Base-by-base conservation (phyloP, 306 rosid genomes). In the Calophaca sinica region DNA sequence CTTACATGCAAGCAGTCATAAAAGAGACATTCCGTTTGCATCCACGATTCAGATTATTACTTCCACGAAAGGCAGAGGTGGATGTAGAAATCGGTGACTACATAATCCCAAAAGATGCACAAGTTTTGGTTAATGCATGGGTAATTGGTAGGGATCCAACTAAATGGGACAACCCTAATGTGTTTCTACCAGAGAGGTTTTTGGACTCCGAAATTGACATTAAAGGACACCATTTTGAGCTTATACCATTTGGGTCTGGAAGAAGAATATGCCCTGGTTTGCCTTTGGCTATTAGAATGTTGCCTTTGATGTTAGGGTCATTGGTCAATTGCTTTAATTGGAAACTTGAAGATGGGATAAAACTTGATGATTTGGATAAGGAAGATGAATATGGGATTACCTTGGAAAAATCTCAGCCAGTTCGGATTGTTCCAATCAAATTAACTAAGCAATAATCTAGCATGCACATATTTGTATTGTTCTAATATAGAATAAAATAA, bases 11-110 rank as follows among this genome's bases (percentile, higher is more conserved):
- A 65, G 90, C 92, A 26, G 51, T 82, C 1, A 35, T 87, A 3
- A 89, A 84, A 82, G 92, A 89, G 46, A 86, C 89, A 0, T 82
- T 89, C 26, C 75, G 90, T 2, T 44, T 80, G 15, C 96, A 86
- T n/a, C 81, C 88, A 74, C 45, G 76, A 1, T 29, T 26, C 92
- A 90, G 0, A n/a, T 35, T 87, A 1, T 52, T 87, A 3, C 85
- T 89, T 1, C 92, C 92, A 9, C 77, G 86, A 1, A 89, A 74
- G 75, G 92, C 92, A 0, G 77, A 63, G 52, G 8, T 8, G 4
- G 84, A 86, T 1, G 88, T 88, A 0, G 81, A 82, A 61, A 67
- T 90, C 0, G 41, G 38, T 0, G 88, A 88, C 32, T 82, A 72
- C 42, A 48, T 57, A 7, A 41, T 87, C 39, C 90, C 92, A 29